Base-by-base conservation (phyloP, 2,329 filamentous ascomycete genomes). In the Diplocarpon mali region DNA sequence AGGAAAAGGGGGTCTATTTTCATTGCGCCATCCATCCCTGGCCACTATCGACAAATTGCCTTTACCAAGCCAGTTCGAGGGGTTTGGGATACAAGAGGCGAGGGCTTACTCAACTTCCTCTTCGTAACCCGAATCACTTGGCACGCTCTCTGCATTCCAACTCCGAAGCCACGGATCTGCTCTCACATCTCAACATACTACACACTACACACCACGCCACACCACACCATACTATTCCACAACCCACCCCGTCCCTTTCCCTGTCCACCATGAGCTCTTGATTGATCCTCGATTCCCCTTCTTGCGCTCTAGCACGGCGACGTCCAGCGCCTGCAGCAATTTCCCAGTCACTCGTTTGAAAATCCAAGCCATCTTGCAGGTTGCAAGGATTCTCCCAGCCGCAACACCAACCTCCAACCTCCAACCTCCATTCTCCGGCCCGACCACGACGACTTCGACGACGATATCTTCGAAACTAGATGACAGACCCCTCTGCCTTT, bases 381-480 rank as follows among this genome's bases (percentile, higher is more conserved):
- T 24, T 31, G 34, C 40, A n/a, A 42, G 40, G 40, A 42, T 42
- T 16, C 34, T 37, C 40, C 34, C 40, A 42, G 40, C 34, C 40
- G 14, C 34, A 24, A 42, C 10, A 8, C 37, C 37, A 38, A 17
- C 35, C 35, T 37, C 35, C 11, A 13, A 7, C 15, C 20, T 24
- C 37, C 37, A 38, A 17, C 35, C 35, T 37, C 35, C 11, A 13
- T 5, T 9, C 20, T 24, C n/a, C n/a, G 20, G 7, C 20, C 3
- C 20, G 20, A 24, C 20, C 4, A 24, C 20, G 20, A 24, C 20
- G 4, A 24, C 20, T 7, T 24, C 20, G 20, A 24, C 20, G 20
- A 24, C 20, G 7, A 24, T 7, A 24, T 24, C 20, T 7, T 24
- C 20, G 20, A 24, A 24, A 24, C 3, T 24, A 3, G 20, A 24